These are phyloP conservation scores for Thinopyrum elongatum DNA, from an alignment of 176 grass and related monocot genomes.

Conservation along the genomic window DNA sequence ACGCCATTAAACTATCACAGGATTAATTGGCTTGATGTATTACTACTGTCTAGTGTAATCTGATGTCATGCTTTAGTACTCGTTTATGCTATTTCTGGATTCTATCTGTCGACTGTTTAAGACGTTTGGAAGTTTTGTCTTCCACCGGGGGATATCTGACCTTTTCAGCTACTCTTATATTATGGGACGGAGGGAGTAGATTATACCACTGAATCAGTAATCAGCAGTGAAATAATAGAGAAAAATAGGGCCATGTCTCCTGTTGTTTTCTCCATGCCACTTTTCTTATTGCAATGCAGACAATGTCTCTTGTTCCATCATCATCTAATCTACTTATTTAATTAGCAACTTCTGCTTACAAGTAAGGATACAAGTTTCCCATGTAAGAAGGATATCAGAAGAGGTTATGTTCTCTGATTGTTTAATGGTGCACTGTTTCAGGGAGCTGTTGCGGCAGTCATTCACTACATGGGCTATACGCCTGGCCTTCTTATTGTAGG, in stretches of 20 bases:
- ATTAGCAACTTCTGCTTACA: slow-evolving; percentile 21
- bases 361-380: background rate
- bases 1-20: background rate
- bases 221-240: slow-evolving; percentile 1
- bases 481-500: slow-evolving; percentile 85
- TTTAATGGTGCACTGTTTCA: slow-evolving; percentile 40
- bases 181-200: no score
- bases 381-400: background rate
- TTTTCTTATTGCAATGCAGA: slow-evolving; percentile 34
- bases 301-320: background rate
- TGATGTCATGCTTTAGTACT: slow-evolving; percentile 14
- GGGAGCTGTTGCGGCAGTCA: slow-evolving; percentile 68
- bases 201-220: slow-evolving; percentile 5
- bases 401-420: slow-evolving; percentile 36
- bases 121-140: slow-evolving; percentile 7
- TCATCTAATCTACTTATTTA: slow-evolving; percentile 14
- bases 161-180: slow-evolving; percentile 34
- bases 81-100: background rate
- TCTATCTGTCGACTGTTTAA: background rate
- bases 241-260: background rate
- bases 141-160: background rate
- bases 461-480: slow-evolving; percentile 82
- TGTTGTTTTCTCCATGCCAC: background rate
- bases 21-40: slow-evolving; percentile 27
- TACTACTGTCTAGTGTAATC: background rate